phyloP scores from a whole-genome alignment of 768 basidiomycete species.

The Boletus huronensis region DNA sequence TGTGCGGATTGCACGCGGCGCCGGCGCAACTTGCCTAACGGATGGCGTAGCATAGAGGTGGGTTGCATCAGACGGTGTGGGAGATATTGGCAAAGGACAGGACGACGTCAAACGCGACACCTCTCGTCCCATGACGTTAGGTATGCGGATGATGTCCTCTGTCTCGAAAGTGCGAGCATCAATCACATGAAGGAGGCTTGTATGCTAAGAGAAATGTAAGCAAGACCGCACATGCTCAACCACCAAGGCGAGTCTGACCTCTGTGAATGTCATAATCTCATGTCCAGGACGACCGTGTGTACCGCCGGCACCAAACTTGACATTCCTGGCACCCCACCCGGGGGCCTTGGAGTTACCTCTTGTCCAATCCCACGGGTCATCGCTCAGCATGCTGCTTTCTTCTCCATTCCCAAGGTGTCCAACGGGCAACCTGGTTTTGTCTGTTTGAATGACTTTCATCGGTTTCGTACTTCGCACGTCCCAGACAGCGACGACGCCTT shows the following conservation, averaged over 20 bases:
- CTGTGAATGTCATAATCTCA: slow-evolving; percentile 87
- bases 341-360: slow-evolving; percentile 56
- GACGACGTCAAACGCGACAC: slow-evolving; percentile 10
- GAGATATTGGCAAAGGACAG: slow-evolving; percentile 10
- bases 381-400: slow-evolving; percentile 52
- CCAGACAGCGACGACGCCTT: slow-evolving; percentile 78
- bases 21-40: slow-evolving; percentile 16
- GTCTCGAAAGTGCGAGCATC: slow-evolving; percentile 86
- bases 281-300: slow-evolving; percentile 44
- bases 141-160: slow-evolving; percentile 64
- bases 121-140: slow-evolving; percentile 33
- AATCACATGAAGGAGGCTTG: slow-evolving; percentile 74
- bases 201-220: slow-evolving; percentile 53
- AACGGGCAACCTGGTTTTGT: slow-evolving; percentile 32
- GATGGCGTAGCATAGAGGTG: slow-evolving; percentile 9
- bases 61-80: slow-evolving; percentile 9
- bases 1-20: slow-evolving; percentile 44
- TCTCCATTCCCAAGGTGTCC: slow-evolving; percentile 36
- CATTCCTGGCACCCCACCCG: slow-evolving; percentile 80
- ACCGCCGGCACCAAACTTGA: slow-evolving; percentile 77
- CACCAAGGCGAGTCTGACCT: slow-evolving; percentile 48
- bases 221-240: not conserved
- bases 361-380: slow-evolving; percentile 69
- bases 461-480: slow-evolving; percentile 74
- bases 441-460: slow-evolving; percentile 63